A percentile compares a stretch with the other conserved stretches of the same genome.
Conservation (phyloP, 129 eudicot genomes). For the Chrysanthemum makinoi region DNA sequence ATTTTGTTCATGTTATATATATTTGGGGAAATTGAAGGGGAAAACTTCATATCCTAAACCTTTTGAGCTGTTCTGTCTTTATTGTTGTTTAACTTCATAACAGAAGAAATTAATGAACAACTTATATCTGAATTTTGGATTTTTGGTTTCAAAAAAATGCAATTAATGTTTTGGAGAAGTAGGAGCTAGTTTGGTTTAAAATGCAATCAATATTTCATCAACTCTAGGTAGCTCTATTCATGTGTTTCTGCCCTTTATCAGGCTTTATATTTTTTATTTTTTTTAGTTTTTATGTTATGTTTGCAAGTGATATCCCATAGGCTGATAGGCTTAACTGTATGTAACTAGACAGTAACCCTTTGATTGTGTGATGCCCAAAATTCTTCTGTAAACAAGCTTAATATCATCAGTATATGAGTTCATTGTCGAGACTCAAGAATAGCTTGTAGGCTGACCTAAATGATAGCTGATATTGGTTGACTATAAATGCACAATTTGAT, state of each 20-base stretch:
- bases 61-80: no score
- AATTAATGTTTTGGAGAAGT: slow-evolving; percentile 1
- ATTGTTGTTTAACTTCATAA: slow-evolving; percentile 8
- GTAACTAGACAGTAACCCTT: background rate
- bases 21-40: no score
- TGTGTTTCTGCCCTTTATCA: background rate
- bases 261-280: no score
- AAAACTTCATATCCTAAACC: no score
- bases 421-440: background rate
- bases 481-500: no score
- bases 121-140: background rate
- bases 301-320: background rate
- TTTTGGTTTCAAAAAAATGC: slow-evolving; percentile 3
- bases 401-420: background rate
- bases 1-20: no score
- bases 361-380: background rate
- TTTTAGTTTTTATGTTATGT: background rate
- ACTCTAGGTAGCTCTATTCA: background rate
- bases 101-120: background rate
- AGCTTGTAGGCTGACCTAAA: no score
- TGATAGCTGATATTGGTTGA: no score
- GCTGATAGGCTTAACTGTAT: background rate
- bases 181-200: slow-evolving; percentile 9
- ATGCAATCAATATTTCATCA: background rate
- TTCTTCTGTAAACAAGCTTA: background rate